Percentiles rank a stretch among this genome's conserved stretches.
Conservation (phyloP, 2,329 filamentous ascomycete species). For the Apiospora kogelbergensis region DNA sequence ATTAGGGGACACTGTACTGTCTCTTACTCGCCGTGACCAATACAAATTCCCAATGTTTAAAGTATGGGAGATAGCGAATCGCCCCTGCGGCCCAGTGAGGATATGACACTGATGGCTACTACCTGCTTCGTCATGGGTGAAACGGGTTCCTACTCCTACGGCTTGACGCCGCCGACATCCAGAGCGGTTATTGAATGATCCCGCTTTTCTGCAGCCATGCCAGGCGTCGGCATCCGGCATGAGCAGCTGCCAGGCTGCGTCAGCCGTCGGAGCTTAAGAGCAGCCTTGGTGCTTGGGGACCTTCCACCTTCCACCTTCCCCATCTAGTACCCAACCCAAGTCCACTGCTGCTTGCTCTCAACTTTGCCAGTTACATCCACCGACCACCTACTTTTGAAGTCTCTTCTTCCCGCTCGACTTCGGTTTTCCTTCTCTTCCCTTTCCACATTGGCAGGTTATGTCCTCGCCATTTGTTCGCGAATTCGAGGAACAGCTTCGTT, state of each 20-base stretch:
- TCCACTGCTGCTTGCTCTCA: background rate
- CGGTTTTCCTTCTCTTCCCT: background rate
- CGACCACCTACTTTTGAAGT: background rate
- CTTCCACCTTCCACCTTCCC: background rate
- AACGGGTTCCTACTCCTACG: too few relatives aligned
- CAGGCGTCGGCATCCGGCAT: slow-evolving; percentile 4
- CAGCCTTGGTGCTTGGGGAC: background rate
- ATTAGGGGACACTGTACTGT: background rate
- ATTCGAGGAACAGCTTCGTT: slow-evolving; percentile 22
- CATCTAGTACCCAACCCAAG: background rate
- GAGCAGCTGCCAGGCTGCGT: background rate
- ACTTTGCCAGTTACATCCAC: background rate
- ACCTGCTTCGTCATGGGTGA: too few relatives aligned
- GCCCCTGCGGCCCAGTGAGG: too few relatives aligned
- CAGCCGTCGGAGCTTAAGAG: background rate
- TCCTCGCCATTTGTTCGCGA: slow-evolving; percentile 19
- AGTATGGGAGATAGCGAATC: too few relatives aligned
- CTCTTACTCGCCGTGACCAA: background rate
- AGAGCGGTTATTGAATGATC: too few relatives aligned
- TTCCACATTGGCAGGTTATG: slow-evolving; percentile 18
- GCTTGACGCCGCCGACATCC: too few relatives aligned
- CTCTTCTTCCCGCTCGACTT: background rate
- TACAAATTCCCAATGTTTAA: background rate
- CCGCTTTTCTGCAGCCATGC: background rate
- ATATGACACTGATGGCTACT: too few relatives aligned